Evolutionary conservation across 2,329 filamentous ascomycete genomes (phyloP).

Genomic region (Macroventuria anomochaeta): DNA sequence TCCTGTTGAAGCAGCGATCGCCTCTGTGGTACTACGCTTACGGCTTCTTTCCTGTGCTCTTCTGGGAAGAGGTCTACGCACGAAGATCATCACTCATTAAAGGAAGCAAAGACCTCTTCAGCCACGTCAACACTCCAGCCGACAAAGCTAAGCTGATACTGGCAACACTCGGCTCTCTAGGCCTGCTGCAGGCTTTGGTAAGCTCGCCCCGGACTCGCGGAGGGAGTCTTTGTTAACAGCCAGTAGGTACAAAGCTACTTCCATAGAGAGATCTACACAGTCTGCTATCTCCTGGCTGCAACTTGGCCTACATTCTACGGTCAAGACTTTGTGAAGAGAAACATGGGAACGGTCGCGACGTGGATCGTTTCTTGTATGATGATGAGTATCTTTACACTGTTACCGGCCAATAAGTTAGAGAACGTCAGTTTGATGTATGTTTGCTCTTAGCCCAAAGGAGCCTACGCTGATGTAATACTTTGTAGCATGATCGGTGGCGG

Average conservation of each 20-base stretch:
- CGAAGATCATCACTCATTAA: conserved; percentile 71
- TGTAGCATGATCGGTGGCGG: conserved; percentile 74
- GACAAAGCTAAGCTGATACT: conserved; percentile 66
- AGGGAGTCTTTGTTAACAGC: not conserved
- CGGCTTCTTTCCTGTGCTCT: conserved; percentile 87
- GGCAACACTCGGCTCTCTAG: conserved; percentile 72
- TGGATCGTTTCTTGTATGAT: conserved; percentile 79
- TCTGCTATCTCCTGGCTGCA: conserved; percentile 75
- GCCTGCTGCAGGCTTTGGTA: conserved; percentile 76
- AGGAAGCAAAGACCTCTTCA: conserved; percentile 72
- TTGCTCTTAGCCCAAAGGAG: not conserved
- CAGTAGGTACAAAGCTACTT: conserved; percentile 87
- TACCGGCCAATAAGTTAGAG: conserved; percentile 87
- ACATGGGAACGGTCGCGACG: conserved; percentile 67
- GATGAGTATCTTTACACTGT: conserved; percentile 90
- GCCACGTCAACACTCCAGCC: conserved; percentile 67
- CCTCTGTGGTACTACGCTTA: conserved; percentile 88
- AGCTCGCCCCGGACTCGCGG: conserved; percentile 16
- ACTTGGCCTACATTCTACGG: conserved; percentile 83
- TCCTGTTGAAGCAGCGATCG: conserved; percentile 80
- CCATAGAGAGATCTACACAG: conserved; percentile 83
- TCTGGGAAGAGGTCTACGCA: conserved; percentile 95
- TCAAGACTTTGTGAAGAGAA: conserved; percentile 69
- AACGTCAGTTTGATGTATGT: conserved; percentile 74
- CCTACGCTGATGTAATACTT: conserved; percentile 10